Evolutionary conservation across 1,284 basidiomycete species (phyloP).

Genomic region (Cryptococcus sp.): DNA sequence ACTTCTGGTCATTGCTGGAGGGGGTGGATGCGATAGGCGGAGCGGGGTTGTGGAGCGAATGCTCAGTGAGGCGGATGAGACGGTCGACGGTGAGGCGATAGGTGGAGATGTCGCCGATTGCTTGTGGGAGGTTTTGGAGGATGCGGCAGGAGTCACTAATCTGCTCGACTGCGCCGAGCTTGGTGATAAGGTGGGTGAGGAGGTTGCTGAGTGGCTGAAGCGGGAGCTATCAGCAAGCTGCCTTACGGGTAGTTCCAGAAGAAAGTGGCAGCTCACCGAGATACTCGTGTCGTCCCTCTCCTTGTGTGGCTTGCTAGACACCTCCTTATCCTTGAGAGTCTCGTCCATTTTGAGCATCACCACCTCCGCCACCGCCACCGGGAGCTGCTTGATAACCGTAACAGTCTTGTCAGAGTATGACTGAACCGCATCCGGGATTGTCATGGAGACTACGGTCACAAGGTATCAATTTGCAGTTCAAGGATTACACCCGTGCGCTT

Average conservation of each 20-base stretch:
- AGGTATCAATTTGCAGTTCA: background rate
- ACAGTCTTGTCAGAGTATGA: slow-evolving; percentile 10
- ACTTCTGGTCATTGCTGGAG: background rate
- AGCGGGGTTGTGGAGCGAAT: background rate
- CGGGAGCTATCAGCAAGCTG: background rate
- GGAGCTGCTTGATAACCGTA: background rate
- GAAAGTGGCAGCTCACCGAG: background rate
- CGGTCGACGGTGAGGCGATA: slow-evolving; percentile 5
- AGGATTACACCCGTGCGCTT: too few relatives aligned
- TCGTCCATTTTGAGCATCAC: slow-evolving; percentile 1
- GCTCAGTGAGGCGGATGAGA: background rate
- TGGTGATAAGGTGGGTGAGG: slow-evolving; percentile 21
- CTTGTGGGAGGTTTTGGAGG: slow-evolving; percentile 12
- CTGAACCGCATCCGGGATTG: slow-evolving; percentile 15
- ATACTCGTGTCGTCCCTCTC: background rate
- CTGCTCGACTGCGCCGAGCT: slow-evolving; percentile 19
- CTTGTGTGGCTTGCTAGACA: slow-evolving; percentile 1
- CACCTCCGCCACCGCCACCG: background rate
- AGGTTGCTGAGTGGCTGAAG: slow-evolving; percentile 17
- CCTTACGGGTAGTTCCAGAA: too few relatives aligned
- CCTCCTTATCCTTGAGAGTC: background rate
- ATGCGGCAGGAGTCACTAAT: slow-evolving; percentile 8
- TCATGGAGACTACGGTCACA: slow-evolving; percentile 14
- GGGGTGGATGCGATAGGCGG: background rate
- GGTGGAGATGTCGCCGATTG: slow-evolving; percentile 10